phyloP scores from a whole-genome alignment of 2,329 filamentous ascomycete genomes.

The Aaosphaeria pasadenensis region DNA sequence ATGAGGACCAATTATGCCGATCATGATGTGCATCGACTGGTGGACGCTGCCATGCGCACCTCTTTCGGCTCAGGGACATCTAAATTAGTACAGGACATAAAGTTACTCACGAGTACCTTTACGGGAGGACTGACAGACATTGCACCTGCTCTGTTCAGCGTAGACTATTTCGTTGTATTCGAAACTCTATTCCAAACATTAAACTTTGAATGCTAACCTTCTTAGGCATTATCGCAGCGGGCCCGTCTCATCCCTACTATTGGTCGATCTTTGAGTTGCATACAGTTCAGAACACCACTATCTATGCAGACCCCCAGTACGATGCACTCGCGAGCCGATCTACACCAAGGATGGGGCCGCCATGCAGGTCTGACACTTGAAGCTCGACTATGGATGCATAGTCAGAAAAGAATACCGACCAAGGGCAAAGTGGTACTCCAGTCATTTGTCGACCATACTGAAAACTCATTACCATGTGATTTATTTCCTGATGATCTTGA shows the following conservation, averaged over 20 bases:
- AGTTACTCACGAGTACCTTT: slow-evolving; percentile 30
- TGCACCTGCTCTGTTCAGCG: slow-evolving; percentile 40
- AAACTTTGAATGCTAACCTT: too few relatives aligned
- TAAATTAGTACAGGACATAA: slow-evolving; percentile 19
- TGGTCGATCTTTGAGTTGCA: slow-evolving; percentile 25
- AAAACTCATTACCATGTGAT: too few relatives aligned
- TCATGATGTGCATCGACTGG: slow-evolving; percentile 7
- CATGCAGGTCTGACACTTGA: too few relatives aligned
- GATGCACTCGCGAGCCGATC: too few relatives aligned
- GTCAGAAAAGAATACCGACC: not conserved
- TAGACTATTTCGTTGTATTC: slow-evolving; percentile 25
- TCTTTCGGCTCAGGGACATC: slow-evolving; percentile 28
- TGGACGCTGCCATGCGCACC: slow-evolving; percentile 37
- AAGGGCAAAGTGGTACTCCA: not conserved
- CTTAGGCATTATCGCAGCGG: slow-evolving; percentile 30
- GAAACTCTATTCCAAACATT: too few relatives aligned
- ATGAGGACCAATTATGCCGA: too few relatives aligned
- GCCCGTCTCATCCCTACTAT: slow-evolving; percentile 39
- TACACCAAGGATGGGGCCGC: too few relatives aligned
- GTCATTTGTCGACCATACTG: too few relatives aligned
- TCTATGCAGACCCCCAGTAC: too few relatives aligned
- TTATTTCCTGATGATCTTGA: too few relatives aligned
- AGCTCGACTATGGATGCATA: not conserved
- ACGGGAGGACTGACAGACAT: slow-evolving; percentile 34
- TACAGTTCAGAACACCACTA: too few relatives aligned